A percentile compares a stretch with the other conserved stretches of the same genome.
phyloP scores from a whole-genome alignment of 306 rosid species.

The Quillaja saponaria region DNA sequence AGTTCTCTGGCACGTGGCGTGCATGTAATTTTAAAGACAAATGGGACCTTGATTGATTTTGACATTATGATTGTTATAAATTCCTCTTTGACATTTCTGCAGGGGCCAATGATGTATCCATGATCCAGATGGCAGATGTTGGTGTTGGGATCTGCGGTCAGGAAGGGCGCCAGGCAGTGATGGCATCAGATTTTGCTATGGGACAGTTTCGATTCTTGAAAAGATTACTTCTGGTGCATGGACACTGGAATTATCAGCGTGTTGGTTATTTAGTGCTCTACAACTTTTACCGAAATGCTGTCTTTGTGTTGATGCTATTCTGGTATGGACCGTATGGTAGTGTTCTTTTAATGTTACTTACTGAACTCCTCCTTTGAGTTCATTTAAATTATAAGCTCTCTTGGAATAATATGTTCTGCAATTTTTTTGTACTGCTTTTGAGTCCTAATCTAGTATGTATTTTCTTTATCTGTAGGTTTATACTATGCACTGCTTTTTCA shows the following conservation, averaged over 20 bases:
- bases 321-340: conserved; percentile 57
- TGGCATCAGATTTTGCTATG: conserved; percentile 99
- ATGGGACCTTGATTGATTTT: conserved; percentile 2
- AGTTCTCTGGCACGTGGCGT: no score
- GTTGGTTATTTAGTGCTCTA: conserved; percentile 86
- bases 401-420: conserved; percentile 8
- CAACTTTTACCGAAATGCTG: conserved; percentile 99
- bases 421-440: conserved; percentile 17
- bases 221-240: conserved; percentile 88
- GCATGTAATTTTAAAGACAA: no score
- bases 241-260: conserved; percentile 99
- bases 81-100: conserved; percentile 17
- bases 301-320: conserved; percentile 92
- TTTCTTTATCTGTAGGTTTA: conserved; percentile 61
- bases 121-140: conserved; percentile 99
- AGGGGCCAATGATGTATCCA: conserved; percentile 99
- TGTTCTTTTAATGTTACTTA: no score
- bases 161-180: conserved; percentile 99
- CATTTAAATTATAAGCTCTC: not conserved
- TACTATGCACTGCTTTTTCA: conserved; percentile 81
- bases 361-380: no score
- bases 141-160: conserved; percentile 99
- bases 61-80: conserved; percentile 13
- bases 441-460: conserved; percentile 26
- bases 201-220: conserved; percentile 90